These are phyloP conservation scores for Suillus plorans DNA, from an alignment of 768 basidiomycete genomes.

Conservation along the genomic window DNA sequence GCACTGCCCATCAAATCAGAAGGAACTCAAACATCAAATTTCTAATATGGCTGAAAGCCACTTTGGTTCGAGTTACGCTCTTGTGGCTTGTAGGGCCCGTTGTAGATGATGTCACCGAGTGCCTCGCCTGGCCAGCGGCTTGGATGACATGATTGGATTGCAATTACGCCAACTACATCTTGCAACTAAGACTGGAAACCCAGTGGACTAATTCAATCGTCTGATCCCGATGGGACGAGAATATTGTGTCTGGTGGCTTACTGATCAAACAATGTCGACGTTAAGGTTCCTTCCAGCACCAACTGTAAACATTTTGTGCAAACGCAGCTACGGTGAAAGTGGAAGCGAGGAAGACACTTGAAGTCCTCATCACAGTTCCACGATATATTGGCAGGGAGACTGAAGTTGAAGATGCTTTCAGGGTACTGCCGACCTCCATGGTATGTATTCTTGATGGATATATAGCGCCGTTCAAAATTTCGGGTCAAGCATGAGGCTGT, in stretches of 20 bases:
- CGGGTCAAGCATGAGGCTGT: neutral
- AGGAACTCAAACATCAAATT: slow-evolving; percentile 7
- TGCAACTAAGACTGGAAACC: neutral
- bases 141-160: neutral
- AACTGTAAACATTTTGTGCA: slow-evolving; percentile 39
- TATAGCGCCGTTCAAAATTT: neutral
- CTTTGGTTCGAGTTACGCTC: neutral
- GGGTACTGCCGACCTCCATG: neutral
- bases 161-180: slow-evolving; percentile 15
- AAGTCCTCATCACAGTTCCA: neutral
- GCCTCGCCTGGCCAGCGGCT: slow-evolving; percentile 4
- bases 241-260: slow-evolving; percentile 22
- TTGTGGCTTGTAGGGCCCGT: slow-evolving; percentile 1
- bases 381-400: neutral
- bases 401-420: neutral
- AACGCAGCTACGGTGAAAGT: slow-evolving; percentile 19
- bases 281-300: slow-evolving; percentile 31
- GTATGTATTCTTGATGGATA: neutral
- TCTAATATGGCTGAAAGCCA: neutral
- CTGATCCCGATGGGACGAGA: neutral
- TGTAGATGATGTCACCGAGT: slow-evolving; percentile 8
- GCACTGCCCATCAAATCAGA: neutral
- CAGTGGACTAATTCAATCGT: neutral
- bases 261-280: slow-evolving; percentile 38
- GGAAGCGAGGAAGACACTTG: neutral